Base-by-base conservation (phyloP, 495 filamentous ascomycete genomes). In the Podospora anserina region DNA sequence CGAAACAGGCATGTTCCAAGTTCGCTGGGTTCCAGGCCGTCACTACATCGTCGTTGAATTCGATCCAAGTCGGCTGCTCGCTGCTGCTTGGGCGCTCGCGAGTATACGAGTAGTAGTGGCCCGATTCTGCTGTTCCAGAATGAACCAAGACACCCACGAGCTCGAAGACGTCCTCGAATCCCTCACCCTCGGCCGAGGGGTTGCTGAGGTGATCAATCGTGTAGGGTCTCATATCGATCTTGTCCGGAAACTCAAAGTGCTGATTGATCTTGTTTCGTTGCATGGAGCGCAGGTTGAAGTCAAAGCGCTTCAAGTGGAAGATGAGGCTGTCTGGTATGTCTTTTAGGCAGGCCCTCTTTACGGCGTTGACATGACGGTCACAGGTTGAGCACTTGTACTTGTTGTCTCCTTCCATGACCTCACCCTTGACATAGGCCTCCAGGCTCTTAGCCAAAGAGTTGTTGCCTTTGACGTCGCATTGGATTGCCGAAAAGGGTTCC, bases 391-490 rank as follows among this genome's bases (percentile, higher is more conserved):
- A 99, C 64, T 93, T 95, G 82, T 99, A 99, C 78, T 97, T 97
- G 79, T 99, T 98, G 69, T 97, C 89, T 73, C 95, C 95, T 85
- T 96, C 93, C 94, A 98, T 95, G 58, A 95, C 88, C 74, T 99
- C 96, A 1, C 95, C 95, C 74, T 94, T 91, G 15, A 98, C 94
- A 76, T 97, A 98, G 6, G 94, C 93, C 72, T 92, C 88, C 15
- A 99, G 80, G 75, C 95, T 97, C 66, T 98, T 93, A 68, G 91
- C 83, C 1, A 99, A 85, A 39, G 80, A 88, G 6, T 82, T 84
- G 77, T 97, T 99, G 58, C 95, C 95, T 75, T 97, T 95, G 70
- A 99, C 97, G 70, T 97, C 96, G 77, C 94, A 96, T 69, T 97
- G 92, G 66, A 99, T 95, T 13, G 95, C 95, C 7, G 92, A 96